Percentiles rank a stretch among this genome's conserved stretches.
Conservation (phyloP, 2,329 filamentous ascomycete genomes). For the Diplodia mutila region DNA sequence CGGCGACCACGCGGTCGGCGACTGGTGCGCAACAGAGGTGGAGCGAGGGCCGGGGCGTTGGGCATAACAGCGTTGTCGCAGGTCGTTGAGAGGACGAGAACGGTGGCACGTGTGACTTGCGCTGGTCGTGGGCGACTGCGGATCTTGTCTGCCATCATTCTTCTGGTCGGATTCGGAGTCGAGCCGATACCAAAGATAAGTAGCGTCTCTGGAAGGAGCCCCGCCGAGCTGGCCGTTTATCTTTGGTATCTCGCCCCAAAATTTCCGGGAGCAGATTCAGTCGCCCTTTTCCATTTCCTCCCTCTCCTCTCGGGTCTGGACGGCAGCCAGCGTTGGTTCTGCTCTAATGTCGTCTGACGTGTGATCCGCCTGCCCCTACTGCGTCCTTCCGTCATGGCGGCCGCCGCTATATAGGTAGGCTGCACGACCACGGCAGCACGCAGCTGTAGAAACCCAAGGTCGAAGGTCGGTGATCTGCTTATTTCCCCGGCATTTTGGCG, state of each 20-base stretch:
- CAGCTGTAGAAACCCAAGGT: background rate
- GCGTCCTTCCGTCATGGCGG: slow-evolving; percentile 6
- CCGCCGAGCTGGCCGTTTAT: background rate
- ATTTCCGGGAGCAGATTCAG: background rate
- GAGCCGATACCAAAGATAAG: background rate
- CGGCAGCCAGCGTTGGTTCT: background rate
- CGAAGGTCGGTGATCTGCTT: background rate
- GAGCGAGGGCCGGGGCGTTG: background rate
- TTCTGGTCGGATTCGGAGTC: background rate
- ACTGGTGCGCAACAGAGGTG: background rate
- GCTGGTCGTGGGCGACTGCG: background rate
- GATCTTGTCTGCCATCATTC: background rate
- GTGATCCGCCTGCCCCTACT: background rate
- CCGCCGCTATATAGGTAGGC: slow-evolving; percentile 8
- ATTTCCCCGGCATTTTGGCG: slow-evolving; percentile 7
- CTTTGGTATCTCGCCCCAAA: background rate
- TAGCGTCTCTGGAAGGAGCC: background rate
- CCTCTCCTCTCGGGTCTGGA: background rate
- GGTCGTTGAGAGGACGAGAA: background rate
- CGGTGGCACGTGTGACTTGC: background rate
- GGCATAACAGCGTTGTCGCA: too few relatives aligned
- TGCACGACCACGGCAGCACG: background rate
- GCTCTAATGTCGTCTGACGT: slow-evolving; percentile 4
- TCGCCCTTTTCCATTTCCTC: background rate
- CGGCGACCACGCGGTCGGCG: background rate